Evolutionary conservation across 148 eudicot genomes (phyloP).

Genomic region (Camellia lanceoleosa): DNA sequence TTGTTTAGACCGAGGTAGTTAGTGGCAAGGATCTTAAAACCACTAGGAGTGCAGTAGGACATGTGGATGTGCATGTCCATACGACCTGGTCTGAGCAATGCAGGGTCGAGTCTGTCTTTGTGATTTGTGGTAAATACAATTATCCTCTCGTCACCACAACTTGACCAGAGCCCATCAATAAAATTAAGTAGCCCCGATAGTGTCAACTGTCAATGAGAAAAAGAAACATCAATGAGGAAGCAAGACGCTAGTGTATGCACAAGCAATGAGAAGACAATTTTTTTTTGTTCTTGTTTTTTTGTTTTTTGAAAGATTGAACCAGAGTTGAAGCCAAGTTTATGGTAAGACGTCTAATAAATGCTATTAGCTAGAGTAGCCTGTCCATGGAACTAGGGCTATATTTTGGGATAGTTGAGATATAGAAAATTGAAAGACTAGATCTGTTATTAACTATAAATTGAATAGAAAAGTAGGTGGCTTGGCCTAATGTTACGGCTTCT

Average conservation of each 20-base stretch:
- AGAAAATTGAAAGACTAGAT: no score
- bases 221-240: neutral
- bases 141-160: conserved; percentile 29
- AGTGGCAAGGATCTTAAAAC: conserved; percentile 21
- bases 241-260: neutral
- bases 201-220: conserved; percentile 12
- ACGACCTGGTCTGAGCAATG: conserved; percentile 25
- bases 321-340: no score
- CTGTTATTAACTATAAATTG: no score
- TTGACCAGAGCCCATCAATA: conserved; percentile 24
- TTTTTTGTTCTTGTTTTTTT: no score
- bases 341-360: no score
- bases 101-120: conserved; percentile 26
- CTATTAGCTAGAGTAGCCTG: no score
- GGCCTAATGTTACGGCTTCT: no score
- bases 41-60: conserved; percentile 22
- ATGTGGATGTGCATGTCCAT: conserved; percentile 31
- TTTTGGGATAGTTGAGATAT: no score
- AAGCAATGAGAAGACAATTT: neutral
- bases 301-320: no score
- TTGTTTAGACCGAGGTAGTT: conserved; percentile 23
- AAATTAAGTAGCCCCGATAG: conserved; percentile 18
- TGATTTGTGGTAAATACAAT: conserved; percentile 23
- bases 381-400: no score
- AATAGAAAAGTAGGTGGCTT: no score